Conservation (phyloP, 2,329 filamentous ascomycete species). For the Ceratocystis harringtonii region DNA sequence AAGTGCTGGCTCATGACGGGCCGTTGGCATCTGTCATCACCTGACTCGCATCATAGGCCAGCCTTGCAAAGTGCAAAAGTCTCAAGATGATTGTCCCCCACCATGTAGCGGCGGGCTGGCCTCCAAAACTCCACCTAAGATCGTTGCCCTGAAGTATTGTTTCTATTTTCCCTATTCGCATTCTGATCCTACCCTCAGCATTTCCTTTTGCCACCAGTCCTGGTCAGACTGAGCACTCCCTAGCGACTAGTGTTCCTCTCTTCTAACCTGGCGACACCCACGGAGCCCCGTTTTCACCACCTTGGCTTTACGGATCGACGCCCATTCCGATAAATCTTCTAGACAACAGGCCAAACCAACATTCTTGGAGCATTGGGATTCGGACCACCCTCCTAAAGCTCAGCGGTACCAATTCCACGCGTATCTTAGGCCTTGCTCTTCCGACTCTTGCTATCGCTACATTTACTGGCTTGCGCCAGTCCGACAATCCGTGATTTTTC, state of each 20-base stretch:
- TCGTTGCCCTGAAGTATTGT: background rate
- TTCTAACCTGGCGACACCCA: background rate
- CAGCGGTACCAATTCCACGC: background rate
- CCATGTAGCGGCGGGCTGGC: background rate
- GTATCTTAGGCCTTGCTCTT: background rate
- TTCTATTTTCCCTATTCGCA: background rate
- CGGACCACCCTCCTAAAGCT: background rate
- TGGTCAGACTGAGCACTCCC: background rate
- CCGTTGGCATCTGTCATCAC: background rate
- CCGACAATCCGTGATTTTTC: background rate
- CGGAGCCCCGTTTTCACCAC: constrained; percentile 3
- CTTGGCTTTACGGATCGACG: background rate
- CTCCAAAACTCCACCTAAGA: background rate
- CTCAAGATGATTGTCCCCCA: constrained; percentile 1
- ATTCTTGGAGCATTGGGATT: background rate
- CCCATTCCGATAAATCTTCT: background rate
- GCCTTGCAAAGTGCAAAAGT: constrained; percentile 1
- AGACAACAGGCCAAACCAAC: background rate
- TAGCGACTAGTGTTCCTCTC: background rate
- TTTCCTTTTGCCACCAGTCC: background rate
- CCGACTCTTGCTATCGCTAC: background rate
- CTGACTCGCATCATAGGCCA: background rate
- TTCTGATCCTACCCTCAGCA: background rate
- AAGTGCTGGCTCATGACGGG: background rate
- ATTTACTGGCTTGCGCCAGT: background rate